Base-by-base conservation (phyloP, 75 land plant genomes). In the Sequoia sempervirens region DNA sequence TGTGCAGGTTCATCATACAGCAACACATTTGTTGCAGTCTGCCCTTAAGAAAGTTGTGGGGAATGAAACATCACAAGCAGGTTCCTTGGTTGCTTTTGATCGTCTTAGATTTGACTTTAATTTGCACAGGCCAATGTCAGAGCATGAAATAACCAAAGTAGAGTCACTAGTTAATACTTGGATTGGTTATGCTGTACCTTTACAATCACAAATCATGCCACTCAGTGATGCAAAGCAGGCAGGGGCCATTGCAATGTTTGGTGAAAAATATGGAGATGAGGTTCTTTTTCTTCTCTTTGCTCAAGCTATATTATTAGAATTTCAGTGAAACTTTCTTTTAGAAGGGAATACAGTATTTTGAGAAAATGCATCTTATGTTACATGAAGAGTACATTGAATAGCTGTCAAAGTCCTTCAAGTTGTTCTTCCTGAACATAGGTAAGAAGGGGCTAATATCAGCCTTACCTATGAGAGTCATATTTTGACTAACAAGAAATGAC, bases 161-260 rank as follows among this genome's bases (percentile, higher is more conserved):
- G 99, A 97, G 85, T 73, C 81, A 53, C 82, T 93, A 26, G 87
- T 97, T 69, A 97, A 97, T 86, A 58, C 73, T 76, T 97, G 99
- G 99, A 93, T 97, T 83, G 91, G 96, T 70, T 87, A 90, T 93
- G 91, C 91, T 72, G 90, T 93, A 36, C 79, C 81, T 69, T 90
- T 97, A 34, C 81, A 92, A 81, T 89, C 97, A 5, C 90, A 90
- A 82, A 90, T 94, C n/a, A 97, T 97, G 99, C 84, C 91, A 78
- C 85, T 97, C 32, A 70, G 66, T 41, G 98, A 92, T 45, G 99
- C 99, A 30, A 97, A 97, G 84, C 86, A 82, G 72, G 92, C 94
- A 84, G 99, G 99, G 14, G 99, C 99, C 26, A 91, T 97, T 85
- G 98, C 98, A 26, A 97, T 97, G 99, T 97, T 97, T 87, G 98